phyloP scores from a whole-genome alignment of 1,284 basidiomycete species.

The Acaromyces ingoldii region DNA sequence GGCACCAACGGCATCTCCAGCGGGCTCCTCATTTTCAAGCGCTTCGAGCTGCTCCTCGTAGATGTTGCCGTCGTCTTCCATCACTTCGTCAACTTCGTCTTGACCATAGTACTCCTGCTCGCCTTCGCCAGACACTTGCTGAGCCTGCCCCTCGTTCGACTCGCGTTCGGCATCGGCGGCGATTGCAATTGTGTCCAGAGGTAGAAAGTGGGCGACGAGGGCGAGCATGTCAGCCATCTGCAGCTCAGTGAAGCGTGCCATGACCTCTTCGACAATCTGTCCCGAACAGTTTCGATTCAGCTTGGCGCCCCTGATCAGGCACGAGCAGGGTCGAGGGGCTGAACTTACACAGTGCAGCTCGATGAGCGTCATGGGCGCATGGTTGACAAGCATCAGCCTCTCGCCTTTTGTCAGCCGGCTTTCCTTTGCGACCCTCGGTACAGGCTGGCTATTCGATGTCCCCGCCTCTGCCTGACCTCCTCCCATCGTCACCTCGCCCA shows the following conservation, averaged over 20 bases:
- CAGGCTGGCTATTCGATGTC: no score
- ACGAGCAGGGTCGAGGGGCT: not conserved
- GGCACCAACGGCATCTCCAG: no score
- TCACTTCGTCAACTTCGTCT: no score
- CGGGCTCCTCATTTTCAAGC: no score
- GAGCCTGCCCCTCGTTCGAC: no score
- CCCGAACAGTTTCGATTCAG: not conserved
- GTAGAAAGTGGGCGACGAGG: conserved; percentile 57
- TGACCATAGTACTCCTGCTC: no score
- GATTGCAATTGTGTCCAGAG: conserved; percentile 10
- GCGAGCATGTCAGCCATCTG: conserved; percentile 67
- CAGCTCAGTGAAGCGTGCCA: conserved; percentile 67
- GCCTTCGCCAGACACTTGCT: no score
- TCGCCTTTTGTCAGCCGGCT: conserved; percentile 72
- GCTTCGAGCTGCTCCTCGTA: no score
- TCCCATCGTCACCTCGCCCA: not conserved
- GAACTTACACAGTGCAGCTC: conserved; percentile 79
- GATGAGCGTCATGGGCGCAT: conserved; percentile 73
- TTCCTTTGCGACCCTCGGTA: conserved; percentile 38
- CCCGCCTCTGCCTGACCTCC: no score
- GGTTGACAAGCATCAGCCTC: conserved; percentile 82
- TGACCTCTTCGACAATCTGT: conserved; percentile 83
- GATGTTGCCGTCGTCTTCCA: no score
- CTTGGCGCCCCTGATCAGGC: not conserved
- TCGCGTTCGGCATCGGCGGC: no score